Conservation (phyloP, 768 basidiomycete genomes). For the Mycena maculata region DNA sequence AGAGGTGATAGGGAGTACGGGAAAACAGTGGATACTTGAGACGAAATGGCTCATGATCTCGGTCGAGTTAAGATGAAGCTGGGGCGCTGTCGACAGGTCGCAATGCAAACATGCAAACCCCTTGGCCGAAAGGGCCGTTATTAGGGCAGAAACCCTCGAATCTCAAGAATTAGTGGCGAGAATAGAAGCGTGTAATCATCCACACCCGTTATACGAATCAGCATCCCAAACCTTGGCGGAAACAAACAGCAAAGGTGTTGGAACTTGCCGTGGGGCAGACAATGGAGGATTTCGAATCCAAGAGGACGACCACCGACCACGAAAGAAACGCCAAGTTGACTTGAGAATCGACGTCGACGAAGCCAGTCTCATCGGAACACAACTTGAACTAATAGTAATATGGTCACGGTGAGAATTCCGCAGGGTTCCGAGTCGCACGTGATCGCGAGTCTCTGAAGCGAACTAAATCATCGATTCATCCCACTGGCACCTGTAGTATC, state of each 20-base stretch:
- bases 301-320: constrained; percentile 42
- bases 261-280: constrained; percentile 58
- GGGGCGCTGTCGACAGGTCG: constrained; percentile 45
- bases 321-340: background rate
- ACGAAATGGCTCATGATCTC: constrained; percentile 54
- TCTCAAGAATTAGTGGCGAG: background rate
- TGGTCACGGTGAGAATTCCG: too few species aligned
- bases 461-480: background rate
- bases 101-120: constrained; percentile 63
- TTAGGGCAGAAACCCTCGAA: constrained; percentile 46
- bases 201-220: constrained; percentile 52
- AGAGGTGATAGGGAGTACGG: background rate
- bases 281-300: constrained; percentile 52
- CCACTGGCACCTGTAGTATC: constrained; percentile 16
- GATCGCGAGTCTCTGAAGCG: background rate
- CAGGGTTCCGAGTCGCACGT: too few species aligned
- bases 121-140: constrained; percentile 56
- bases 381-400: too few species aligned
- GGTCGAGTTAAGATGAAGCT: constrained; percentile 37
- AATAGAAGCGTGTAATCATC: background rate
- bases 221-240: constrained; percentile 60
- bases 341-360: too few species aligned
- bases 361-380: too few species aligned
- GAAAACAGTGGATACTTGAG: constrained; percentile 44
- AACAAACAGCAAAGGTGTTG: constrained; percentile 66